Evolutionary conservation across 2,329 filamentous ascomycete species (phyloP).

Genomic region (Exophiala lecanii-corni): DNA sequence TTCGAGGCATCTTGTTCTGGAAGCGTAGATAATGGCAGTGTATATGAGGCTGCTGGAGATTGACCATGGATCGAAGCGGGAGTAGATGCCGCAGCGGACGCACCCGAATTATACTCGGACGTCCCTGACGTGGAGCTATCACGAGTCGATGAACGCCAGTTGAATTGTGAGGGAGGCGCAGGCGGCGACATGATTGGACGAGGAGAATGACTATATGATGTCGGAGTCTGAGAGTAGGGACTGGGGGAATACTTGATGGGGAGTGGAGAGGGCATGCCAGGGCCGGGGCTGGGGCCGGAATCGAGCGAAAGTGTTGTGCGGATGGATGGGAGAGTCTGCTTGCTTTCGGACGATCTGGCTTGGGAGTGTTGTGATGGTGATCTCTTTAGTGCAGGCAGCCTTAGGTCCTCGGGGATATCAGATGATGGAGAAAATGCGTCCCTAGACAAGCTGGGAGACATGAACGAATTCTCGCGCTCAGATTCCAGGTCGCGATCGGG

Average conservation of each 20-base stretch:
- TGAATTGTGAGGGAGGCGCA: conserved; percentile 31
- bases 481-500: conserved; percentile 2
- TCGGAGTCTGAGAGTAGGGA: conserved; percentile 26
- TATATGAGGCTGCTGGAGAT: conserved; percentile 15
- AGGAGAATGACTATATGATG: conserved; percentile 32
- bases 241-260: neutral
- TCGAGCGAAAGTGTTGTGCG: conserved; percentile 35
- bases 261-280: neutral
- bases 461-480: conserved; percentile 25
- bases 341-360: conserved; percentile 33
- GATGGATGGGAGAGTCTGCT: conserved; percentile 39
- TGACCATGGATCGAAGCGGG: conserved; percentile 13
- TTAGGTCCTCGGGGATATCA: too few relatives aligned
- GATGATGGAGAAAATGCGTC: conserved; percentile 33
- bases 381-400: conserved; percentile 35
- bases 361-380: conserved; percentile 33
- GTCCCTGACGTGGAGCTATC: conserved; percentile 19
- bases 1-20: conserved; percentile 7
- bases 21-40: conserved; percentile 1
- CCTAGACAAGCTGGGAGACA: conserved; percentile 31
- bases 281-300: conserved; percentile 25
- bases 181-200: conserved; percentile 37
- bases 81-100: conserved; percentile 13
- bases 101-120: conserved; percentile 19
- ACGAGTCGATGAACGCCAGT: conserved; percentile 15